These are phyloP conservation scores for Solanum chmielewskii DNA, from an alignment of 257 asterid genomes.

Conservation along the genomic window DNA sequence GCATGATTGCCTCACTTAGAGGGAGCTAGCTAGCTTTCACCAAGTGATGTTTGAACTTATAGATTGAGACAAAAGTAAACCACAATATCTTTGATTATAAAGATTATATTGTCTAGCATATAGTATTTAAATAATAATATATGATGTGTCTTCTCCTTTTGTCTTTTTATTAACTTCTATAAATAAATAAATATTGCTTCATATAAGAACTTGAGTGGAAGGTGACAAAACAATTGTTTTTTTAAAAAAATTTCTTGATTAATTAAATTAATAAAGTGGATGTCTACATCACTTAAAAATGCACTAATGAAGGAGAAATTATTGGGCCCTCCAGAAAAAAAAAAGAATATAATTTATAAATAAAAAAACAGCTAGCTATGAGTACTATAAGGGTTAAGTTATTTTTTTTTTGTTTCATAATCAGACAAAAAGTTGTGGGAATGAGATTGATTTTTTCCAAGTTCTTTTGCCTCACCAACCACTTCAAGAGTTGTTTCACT, in stretches of 20 bases:
- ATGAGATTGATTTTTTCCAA: not conserved
- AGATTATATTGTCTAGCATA: slow-evolving; percentile 19
- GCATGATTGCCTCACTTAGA: slow-evolving; percentile 10
- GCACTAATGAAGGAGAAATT: slow-evolving; percentile 16
- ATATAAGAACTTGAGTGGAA: slow-evolving; percentile 13
- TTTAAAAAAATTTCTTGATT: not conserved
- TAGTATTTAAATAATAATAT: not conserved
- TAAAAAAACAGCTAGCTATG: slow-evolving; percentile 5
- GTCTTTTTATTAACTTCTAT: not conserved
- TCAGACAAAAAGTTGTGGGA: not conserved
- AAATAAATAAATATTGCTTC: not conserved
- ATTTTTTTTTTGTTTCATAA: not conserved
- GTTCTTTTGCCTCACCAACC: slow-evolving; percentile 18
- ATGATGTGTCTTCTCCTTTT: not conserved
- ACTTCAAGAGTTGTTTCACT: slow-evolving; percentile 1
- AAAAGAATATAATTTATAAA: not conserved
- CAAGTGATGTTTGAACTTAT: not conserved
- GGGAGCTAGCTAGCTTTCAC: slow-evolving; percentile 25
- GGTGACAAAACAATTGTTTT: not conserved
- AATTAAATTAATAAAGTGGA: not conserved
- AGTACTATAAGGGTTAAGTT: not conserved
- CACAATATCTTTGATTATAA: not conserved
- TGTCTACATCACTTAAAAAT: slow-evolving; percentile 12
- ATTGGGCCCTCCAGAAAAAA: slow-evolving; percentile 2
- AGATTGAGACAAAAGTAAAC: slow-evolving; percentile 9